Evolutionary conservation across 73 alveolate genomes (phyloP).

Genomic region (Urostyla sp.): DNA sequence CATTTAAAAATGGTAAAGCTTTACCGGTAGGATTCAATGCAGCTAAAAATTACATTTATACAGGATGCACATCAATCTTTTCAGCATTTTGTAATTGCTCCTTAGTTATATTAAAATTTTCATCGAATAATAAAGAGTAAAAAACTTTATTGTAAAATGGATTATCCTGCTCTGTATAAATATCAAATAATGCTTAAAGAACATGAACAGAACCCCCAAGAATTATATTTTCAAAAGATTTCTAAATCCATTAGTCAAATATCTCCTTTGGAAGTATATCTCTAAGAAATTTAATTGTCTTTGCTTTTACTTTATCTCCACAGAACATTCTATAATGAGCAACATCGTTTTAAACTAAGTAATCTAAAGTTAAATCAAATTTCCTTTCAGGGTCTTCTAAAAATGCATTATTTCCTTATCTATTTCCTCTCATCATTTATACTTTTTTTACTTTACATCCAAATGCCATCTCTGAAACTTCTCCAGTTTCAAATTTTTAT

Average conservation of each 20-base stretch:
- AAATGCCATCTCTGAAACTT: constrained; percentile 85
- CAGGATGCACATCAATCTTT: background rate
- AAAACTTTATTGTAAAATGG: constrained; percentile 20
- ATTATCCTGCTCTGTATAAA: background rate
- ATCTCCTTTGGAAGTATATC: constrained; percentile 62
- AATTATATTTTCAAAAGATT: constrained; percentile 64
- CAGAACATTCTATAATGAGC: constrained; percentile 48
- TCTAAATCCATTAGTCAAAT: constrained; percentile 65
- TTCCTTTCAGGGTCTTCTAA: constrained; percentile 76
- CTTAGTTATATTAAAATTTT: background rate
- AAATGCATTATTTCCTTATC: constrained; percentile 98
- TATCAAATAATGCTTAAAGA: constrained; percentile 70
- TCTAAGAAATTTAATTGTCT: constrained; percentile 71
- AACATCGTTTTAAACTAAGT: constrained; percentile 59
- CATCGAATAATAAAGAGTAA: background rate
- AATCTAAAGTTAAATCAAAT: constrained; percentile 56
- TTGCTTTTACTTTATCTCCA: constrained; percentile 8
- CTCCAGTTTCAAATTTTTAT: constrained; percentile 91
- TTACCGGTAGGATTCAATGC: constrained; percentile 45
- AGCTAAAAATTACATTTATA: background rate
- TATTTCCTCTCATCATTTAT: constrained; percentile 93
- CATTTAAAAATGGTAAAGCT: background rate
- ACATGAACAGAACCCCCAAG: constrained; percentile 82
- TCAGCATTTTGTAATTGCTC: background rate
- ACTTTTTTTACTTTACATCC: constrained; percentile 94